A percentile compares a stretch with the other conserved stretches of the same genome.
Evolutionary conservation across 768 basidiomycete genomes (phyloP).

Genomic region (Boletus pseudopeckii): DNA sequence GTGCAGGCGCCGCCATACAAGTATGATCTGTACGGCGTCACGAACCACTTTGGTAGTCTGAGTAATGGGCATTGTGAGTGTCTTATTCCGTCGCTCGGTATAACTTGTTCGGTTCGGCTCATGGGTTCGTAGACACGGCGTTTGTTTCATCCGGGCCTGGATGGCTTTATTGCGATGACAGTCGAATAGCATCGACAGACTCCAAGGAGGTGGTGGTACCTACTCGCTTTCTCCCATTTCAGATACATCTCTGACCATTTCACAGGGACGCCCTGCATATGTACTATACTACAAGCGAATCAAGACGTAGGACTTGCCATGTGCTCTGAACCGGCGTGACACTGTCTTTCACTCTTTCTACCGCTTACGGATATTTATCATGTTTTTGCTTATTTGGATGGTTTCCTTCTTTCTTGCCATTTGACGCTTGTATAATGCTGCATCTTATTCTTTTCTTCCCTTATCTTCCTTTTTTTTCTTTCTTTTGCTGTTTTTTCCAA

Average conservation of each 20-base stretch:
- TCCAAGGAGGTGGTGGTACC: slow-evolving; percentile 81
- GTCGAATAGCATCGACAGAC: slow-evolving; percentile 71
- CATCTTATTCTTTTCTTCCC: slow-evolving; percentile 5
- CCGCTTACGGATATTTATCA: slow-evolving; percentile 16
- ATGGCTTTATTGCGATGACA: slow-evolving; percentile 95
- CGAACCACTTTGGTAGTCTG: slow-evolving; percentile 93
- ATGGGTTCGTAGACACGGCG: slow-evolving; percentile 70
- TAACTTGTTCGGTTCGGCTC: not conserved
- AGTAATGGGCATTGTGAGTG: slow-evolving; percentile 93
- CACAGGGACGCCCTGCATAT: slow-evolving; percentile 65
- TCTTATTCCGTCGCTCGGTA: not conserved
- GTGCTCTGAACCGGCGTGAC: not conserved
- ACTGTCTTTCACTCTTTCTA: not conserved
- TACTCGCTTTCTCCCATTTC: slow-evolving; percentile 11
- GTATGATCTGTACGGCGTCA: slow-evolving; percentile 94
- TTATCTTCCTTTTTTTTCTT: not conserved
- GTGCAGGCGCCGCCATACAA: slow-evolving; percentile 82
- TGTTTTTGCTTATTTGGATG: slow-evolving; percentile 27
- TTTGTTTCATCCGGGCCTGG: slow-evolving; percentile 82
- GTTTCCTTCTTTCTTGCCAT: not conserved
- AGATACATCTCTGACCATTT: slow-evolving; percentile 21
- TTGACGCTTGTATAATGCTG: slow-evolving; percentile 20
- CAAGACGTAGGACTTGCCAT: slow-evolving; percentile 16
- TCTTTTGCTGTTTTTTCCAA: not conserved
- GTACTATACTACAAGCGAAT: slow-evolving; percentile 79